Percentiles rank a stretch among this genome's conserved stretches.
Conservation (phyloP, 2,329 filamentous ascomycete species). For the Ophiocordyceps unilateralis region DNA sequence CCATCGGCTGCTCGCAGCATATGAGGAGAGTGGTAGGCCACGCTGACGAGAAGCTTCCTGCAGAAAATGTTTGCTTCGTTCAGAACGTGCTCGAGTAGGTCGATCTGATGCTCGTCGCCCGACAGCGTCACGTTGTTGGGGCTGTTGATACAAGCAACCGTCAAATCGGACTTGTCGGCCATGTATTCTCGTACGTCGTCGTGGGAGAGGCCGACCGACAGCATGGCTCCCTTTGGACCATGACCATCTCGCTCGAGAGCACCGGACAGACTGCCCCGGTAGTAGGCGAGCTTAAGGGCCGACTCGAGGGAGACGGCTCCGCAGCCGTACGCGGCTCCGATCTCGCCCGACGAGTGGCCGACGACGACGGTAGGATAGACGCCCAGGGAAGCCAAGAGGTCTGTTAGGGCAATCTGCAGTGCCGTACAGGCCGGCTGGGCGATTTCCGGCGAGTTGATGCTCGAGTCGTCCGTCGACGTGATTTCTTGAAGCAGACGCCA, state of each 20-base stretch:
- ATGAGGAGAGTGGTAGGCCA: neutral
- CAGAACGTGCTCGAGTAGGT: no score
- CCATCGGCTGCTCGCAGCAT: neutral
- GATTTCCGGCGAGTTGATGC: slow-evolving; percentile 6
- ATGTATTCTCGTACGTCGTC: neutral
- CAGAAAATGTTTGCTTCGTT: neutral
- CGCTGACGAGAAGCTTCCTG: neutral
- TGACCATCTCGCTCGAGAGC: neutral
- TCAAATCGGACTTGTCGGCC: neutral
- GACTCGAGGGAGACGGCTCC: neutral
- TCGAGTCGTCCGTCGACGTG: neutral
- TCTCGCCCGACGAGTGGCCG: neutral
- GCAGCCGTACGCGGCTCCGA: neutral
- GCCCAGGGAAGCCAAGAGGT: slow-evolving; percentile 5
- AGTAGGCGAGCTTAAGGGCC: neutral
- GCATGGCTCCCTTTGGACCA: neutral
- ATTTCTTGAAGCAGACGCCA: neutral
- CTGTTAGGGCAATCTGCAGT: slow-evolving; percentile 11
- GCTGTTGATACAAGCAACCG: neutral
- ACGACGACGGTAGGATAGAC: neutral
- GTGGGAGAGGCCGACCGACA: neutral
- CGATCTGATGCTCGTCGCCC: neutral
- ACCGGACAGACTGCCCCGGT: neutral
- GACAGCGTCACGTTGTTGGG: neutral
- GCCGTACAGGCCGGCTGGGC: slow-evolving; percentile 1